Base-by-base conservation (phyloP, 176 grass and related monocot genomes). In the Phragmites australis region DNA sequence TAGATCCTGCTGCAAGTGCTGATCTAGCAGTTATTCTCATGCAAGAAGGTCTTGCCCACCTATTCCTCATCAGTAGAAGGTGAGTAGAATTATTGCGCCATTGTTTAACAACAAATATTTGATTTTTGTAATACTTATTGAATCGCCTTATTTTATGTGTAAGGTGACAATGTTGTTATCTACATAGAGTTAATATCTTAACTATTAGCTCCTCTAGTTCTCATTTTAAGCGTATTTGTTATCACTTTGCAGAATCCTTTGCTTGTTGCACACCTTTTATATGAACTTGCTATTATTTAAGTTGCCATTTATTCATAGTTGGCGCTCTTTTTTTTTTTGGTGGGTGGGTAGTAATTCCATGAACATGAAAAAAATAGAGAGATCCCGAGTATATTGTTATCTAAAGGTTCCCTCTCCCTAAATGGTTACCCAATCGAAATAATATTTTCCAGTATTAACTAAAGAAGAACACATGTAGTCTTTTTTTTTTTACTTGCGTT, bases 11-110 rank as follows among this genome's bases (percentile, higher is more conserved):
- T 79, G 90, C 90, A 64, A 94, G 95, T 94, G 95, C 95, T 85
- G 95, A 98, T 90, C 88, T 98, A 60, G 90, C 92, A 74, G 92
- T 98, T 83, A 89, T 94, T 91, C 84, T 98, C 25, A 98, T 98
- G 95, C 95, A 98, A 98, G 95, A 98, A 88, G 95, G 95, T 65
- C 90, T 98, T 53, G 92, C 95, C 1, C 88, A 98, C 60, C 72
- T 98, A 81, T 87, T 98, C 74, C 88, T 98, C 30, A 89, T 98
- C 61, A 92, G 95, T 45, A 90, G 22, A 89, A 98, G 95, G 95
- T 97, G 76, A 29, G 19, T 78, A 68, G 21, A 76, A 65, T 81
- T 18, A 5, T 77, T 21, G 26, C 37, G 12, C 19, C 53, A 81
- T 75, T n/a, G 12, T 41, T 29, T 5, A 81, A 11, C 69, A 65